These are phyloP conservation scores for Saccharum hybrid DNA, from an alignment of 202 grass and related monocot genomes.

Conservation along the genomic window DNA sequence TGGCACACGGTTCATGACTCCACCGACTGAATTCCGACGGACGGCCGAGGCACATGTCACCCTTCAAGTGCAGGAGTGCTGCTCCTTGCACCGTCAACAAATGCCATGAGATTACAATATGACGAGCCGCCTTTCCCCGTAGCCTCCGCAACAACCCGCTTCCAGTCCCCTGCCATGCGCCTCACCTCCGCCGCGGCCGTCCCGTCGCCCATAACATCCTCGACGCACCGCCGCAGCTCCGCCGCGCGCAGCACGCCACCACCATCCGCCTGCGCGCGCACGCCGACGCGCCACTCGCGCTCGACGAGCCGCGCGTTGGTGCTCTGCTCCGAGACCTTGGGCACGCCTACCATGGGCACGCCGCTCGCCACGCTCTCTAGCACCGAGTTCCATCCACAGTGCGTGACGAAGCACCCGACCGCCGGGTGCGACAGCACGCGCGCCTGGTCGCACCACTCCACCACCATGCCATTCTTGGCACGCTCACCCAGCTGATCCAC, in stretches of 20 bases:
- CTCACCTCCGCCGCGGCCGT: constrained; percentile 20
- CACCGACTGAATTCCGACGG: background rate
- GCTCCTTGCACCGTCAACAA: constrained; percentile 32
- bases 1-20: background rate
- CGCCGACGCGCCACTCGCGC: constrained; percentile 49
- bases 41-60: background rate
- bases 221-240: constrained; percentile 48
- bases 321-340: constrained; percentile 56
- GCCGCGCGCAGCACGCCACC: constrained; percentile 42
- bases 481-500: background rate
- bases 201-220: constrained; percentile 46
- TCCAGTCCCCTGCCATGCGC: constrained; percentile 46
- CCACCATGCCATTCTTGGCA: constrained; percentile 50
- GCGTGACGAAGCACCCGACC: constrained; percentile 69
- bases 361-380: constrained; percentile 58
- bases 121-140: constrained; percentile 46
- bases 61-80: background rate
- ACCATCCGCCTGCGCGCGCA: constrained; percentile 6
- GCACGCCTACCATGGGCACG: constrained; percentile 63
- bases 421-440: constrained; percentile 55
- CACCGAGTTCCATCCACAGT: constrained; percentile 75
- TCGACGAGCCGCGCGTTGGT: constrained; percentile 64
- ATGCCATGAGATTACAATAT: constrained; percentile 47
- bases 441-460: constrained; percentile 79
- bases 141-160: constrained; percentile 35